Conservation (phyloP, 208 protist species). For the Wallacemonas rigidus region DNA sequence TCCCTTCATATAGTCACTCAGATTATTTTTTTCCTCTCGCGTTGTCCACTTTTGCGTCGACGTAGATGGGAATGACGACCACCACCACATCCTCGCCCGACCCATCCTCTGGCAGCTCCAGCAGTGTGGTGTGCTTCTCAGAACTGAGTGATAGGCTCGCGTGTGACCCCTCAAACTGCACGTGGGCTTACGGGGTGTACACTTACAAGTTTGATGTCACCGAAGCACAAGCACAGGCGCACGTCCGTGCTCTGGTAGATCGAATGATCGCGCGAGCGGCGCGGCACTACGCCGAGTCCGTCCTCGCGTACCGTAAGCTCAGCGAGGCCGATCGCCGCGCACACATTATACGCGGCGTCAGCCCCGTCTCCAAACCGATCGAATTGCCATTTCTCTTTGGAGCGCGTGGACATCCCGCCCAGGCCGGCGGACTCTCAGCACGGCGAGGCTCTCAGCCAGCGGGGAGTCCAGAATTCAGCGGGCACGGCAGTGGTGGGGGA, state of each 20-base stretch:
- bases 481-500: no score
- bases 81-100: not conserved
- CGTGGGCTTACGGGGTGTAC: constrained; percentile 66
- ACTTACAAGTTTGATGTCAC: constrained; percentile 51
- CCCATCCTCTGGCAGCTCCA: not conserved
- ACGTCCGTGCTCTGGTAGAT: constrained; percentile 35
- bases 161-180: constrained; percentile 65
- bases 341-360: constrained; percentile 1
- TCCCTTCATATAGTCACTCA: no score
- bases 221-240: constrained; percentile 36
- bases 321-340: not conserved
- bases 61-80: not conserved
- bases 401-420: not conserved
- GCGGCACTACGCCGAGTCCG: constrained; percentile 13
- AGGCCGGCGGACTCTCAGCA: not conserved
- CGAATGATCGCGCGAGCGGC: constrained; percentile 32
- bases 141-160: constrained; percentile 59
- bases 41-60: no score
- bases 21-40: no score
- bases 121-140: constrained; percentile 36
- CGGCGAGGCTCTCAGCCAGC: not conserved
- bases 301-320: constrained; percentile 4
- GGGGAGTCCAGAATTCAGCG: not conserved
- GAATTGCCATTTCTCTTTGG: constrained; percentile 11
- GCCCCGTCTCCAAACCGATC: not conserved